Conservation (phyloP, 805 yeast genomes). For the Yarrowia sp. region DNA sequence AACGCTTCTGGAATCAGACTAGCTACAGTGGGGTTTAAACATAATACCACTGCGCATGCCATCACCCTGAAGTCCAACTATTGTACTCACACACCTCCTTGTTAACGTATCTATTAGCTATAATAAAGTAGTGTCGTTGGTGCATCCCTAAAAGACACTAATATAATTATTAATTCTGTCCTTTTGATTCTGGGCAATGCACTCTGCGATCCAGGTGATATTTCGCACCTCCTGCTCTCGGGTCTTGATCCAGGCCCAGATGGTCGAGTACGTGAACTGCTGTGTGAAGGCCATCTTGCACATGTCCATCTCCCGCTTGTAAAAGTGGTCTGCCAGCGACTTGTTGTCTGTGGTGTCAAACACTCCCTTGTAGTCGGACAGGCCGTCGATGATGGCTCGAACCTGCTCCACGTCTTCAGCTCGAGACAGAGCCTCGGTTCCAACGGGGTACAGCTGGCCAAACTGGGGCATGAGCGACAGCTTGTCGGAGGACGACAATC, state of each 20-base stretch:
- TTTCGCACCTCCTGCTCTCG: slow-evolving; percentile 96
- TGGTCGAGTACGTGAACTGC: slow-evolving; percentile 83
- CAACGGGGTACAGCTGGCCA: slow-evolving; percentile 75
- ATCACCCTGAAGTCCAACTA: too few species aligned
- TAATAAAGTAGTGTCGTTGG: background rate
- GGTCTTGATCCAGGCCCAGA: slow-evolving; percentile 96
- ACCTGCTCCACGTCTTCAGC: slow-evolving; percentile 87
- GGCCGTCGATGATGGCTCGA: slow-evolving; percentile 42
- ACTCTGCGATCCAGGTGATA: slow-evolving; percentile 99
- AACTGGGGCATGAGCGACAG: slow-evolving; percentile 69
- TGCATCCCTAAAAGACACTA: slow-evolving; percentile 59
- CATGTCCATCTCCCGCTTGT: slow-evolving; percentile 84
- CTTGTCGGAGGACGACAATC: slow-evolving; percentile 71
- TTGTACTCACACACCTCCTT: background rate
- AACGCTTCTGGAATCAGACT: too few species aligned
- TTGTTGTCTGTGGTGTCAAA: slow-evolving; percentile 51
- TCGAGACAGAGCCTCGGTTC: slow-evolving; percentile 62
- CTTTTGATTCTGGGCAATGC: slow-evolving; percentile 98
- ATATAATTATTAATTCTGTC: slow-evolving; percentile 89
- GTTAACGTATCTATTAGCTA: slow-evolving; percentile 17
- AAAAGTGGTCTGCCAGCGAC: slow-evolving; percentile 90
- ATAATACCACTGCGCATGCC: too few species aligned
- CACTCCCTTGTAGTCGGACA: slow-evolving; percentile 37
- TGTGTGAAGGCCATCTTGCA: slow-evolving; percentile 94
- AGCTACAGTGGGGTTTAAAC: too few species aligned